These are phyloP conservation scores for Cutaneotrichosporon sp. DNA, from an alignment of 1,284 basidiomycete species.

Conservation along the genomic window DNA sequence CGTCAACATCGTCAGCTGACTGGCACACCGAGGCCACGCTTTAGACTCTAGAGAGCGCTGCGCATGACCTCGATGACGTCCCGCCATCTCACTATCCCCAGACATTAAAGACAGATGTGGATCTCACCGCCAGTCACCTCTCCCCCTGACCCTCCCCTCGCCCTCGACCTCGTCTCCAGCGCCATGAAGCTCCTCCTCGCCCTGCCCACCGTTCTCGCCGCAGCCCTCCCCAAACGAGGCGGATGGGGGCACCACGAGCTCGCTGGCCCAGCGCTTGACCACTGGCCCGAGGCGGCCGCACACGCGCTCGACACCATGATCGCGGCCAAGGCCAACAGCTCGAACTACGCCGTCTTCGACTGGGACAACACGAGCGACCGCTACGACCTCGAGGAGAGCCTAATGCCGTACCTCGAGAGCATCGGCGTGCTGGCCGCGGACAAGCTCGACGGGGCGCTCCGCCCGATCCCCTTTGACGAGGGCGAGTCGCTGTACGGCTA, in stretches of 20 bases:
- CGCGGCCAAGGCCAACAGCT: not conserved
- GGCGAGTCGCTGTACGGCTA: not conserved
- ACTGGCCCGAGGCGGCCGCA: not conserved
- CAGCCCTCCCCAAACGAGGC: not conserved
- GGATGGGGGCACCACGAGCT: not conserved
- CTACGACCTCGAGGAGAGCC: not conserved
- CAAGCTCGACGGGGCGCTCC: not conserved
- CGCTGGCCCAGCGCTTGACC: not conserved
- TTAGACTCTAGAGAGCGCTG: too few species aligned
- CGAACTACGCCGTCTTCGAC: not conserved
- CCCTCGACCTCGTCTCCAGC: not conserved
- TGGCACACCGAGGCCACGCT: too few species aligned
- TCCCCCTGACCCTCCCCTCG: not conserved
- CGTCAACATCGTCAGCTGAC: too few species aligned
- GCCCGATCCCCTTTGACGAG: not conserved
- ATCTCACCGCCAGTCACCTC: not conserved
- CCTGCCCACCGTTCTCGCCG: not conserved
- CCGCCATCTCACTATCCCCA: not conserved
- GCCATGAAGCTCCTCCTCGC: not conserved
- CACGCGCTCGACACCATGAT: not conserved
- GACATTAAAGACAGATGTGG: not conserved
- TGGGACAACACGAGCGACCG: slow-evolving; percentile 1
- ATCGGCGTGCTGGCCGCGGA: not conserved
- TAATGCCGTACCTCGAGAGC: not conserved
- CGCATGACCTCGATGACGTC: not conserved